These are phyloP conservation scores for Fraxinus sp. DNA, from an alignment of 305 asterid species.

Conservation along the genomic window DNA sequence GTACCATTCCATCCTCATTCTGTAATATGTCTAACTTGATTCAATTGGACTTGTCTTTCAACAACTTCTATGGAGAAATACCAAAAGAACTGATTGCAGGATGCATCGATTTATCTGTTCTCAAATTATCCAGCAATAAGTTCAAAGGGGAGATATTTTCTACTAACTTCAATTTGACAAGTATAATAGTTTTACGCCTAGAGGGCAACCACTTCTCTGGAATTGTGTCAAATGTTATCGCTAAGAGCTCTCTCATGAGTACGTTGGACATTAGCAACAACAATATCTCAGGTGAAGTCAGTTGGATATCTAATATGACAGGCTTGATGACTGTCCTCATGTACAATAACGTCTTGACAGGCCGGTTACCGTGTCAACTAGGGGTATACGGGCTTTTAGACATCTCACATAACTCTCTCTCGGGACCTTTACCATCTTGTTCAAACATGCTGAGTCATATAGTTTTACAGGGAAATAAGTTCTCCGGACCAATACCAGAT, in stretches of 20 bases:
- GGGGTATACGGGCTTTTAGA: background rate
- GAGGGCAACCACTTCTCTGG: slow-evolving; percentile 2
- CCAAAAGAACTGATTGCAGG: background rate
- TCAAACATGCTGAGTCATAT: background rate
- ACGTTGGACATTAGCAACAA: slow-evolving; percentile 6
- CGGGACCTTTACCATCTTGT: slow-evolving; percentile 8
- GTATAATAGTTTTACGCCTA: background rate
- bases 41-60: slow-evolving; percentile 12
- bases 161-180: background rate
- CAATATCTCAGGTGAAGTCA: slow-evolving; percentile 1
- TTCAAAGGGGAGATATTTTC: slow-evolving; percentile 4
- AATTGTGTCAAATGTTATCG: background rate
- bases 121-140: background rate
- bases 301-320: slow-evolving; percentile 3
- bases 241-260: background rate
- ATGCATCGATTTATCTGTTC: background rate
- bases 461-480: background rate
- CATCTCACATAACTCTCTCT: background rate
- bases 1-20: background rate
- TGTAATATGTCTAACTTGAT: background rate
- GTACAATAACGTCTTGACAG: background rate
- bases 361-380: background rate
- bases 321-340: background rate
- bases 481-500: slow-evolving; percentile 6
- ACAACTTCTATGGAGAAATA: slow-evolving; percentile 10